phyloP scores from a whole-genome alignment of 345 rosid species.

The Carallia brachiata region DNA sequence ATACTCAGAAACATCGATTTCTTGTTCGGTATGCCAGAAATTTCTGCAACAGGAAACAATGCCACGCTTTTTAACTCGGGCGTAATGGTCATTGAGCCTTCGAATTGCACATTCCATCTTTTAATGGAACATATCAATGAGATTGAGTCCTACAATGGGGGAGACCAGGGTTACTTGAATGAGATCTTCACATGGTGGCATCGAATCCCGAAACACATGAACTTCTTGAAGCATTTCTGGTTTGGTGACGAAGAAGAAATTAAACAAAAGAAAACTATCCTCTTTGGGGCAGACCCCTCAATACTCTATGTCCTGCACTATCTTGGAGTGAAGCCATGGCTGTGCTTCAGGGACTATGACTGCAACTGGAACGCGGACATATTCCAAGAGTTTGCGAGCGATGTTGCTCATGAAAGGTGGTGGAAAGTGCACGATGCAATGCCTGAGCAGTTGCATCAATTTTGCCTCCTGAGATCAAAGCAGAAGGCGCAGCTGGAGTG shows the following conservation, averaged over 20 bases:
- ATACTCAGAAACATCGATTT: conserved; percentile 82
- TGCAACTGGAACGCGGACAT: conserved; percentile 35
- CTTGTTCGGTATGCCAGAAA: conserved; percentile 86
- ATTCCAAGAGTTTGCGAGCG: conserved; percentile 31
- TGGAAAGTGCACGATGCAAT: conserved; percentile 34
- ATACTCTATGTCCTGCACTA: conserved; percentile 32
- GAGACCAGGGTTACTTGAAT: conserved; percentile 35
- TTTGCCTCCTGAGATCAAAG: conserved; percentile 27
- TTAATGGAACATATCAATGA: conserved; percentile 33
- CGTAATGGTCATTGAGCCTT: conserved; percentile 36
- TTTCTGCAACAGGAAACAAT: conserved; percentile 59
- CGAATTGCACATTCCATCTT: conserved; percentile 33
- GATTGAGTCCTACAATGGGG: conserved; percentile 35
- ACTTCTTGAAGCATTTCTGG: conserved; percentile 40
- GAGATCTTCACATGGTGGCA: conserved; percentile 40
- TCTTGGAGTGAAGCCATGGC: conserved; percentile 36
- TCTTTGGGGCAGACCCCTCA: conserved; percentile 31
- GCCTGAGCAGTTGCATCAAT: conserved; percentile 29
- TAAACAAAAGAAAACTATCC: conserved; percentile 26
- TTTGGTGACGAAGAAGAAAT: conserved; percentile 27
- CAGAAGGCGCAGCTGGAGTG: conserved; percentile 35
- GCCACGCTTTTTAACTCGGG: conserved; percentile 35
- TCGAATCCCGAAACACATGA: conserved; percentile 29
- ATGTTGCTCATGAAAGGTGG: conserved; percentile 30
- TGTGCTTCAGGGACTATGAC: conserved; percentile 33